A percentile compares a stretch with the other conserved stretches of the same genome.
Conservation (phyloP, 192 early-diverging fungal species). For the Irineochytrium annulatum region DNA sequence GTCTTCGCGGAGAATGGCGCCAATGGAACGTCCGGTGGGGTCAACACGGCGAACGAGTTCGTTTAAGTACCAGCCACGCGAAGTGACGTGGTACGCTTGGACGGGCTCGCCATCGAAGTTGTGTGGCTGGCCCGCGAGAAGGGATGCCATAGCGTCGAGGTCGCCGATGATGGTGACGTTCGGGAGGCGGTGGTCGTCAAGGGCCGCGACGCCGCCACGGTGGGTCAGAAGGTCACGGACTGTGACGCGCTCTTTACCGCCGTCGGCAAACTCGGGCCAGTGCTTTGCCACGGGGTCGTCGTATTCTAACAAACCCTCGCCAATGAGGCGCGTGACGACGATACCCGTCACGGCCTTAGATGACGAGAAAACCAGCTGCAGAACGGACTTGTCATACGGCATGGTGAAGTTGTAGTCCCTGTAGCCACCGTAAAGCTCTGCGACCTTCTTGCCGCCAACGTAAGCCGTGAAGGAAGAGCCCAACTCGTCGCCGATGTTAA, state of each 20-base stretch:
- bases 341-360: conserved; percentile 54
- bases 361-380: conserved; percentile 64
- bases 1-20: conserved; percentile 43
- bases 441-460: conserved; percentile 51
- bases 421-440: conserved; percentile 60
- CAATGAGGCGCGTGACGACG: conserved; percentile 56
- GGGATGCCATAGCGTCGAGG: conserved; percentile 42
- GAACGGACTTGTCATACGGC: conserved; percentile 49
- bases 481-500: conserved; percentile 8
- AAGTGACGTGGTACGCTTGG: conserved; percentile 60
- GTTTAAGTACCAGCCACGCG: conserved; percentile 70
- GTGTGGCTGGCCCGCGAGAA: conserved; percentile 58
- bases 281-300: conserved; percentile 45
- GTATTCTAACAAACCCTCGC: conserved; percentile 49
- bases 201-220: conserved; percentile 54
- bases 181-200: conserved; percentile 45
- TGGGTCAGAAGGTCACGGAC: conserved; percentile 58
- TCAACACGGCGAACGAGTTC: conserved; percentile 66
- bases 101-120: conserved; percentile 52
- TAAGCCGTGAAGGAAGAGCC: conserved; percentile 18
- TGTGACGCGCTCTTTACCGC: conserved; percentile 66
- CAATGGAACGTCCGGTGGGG: conserved; percentile 49
- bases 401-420: conserved; percentile 32
- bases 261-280: conserved; percentile 73
- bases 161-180: conserved; percentile 41